phyloP scores from a whole-genome alignment of 1,139 yeast genomes.

The Martiniozyma asiatica region DNA sequence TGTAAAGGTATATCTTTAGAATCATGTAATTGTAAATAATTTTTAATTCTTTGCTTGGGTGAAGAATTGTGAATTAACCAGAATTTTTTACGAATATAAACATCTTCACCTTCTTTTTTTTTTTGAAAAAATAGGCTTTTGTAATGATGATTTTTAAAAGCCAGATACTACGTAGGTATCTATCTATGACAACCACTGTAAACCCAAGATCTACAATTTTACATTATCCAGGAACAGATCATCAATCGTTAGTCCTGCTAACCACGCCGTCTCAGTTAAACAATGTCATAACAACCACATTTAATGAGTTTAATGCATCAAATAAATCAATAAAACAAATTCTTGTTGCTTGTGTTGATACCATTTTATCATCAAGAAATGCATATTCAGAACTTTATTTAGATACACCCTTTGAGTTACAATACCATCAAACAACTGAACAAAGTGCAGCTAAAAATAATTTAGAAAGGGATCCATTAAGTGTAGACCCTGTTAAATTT shows the following conservation, averaged over 20 bases:
- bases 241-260: conserved; percentile 22
- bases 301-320: conserved; percentile 16
- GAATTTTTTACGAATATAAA: no score
- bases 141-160: no score
- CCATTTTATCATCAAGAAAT: conserved; percentile 29
- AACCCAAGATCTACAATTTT: conserved; percentile 11
- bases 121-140: no score
- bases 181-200: conserved; percentile 12
- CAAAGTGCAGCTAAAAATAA: conserved; percentile 2
- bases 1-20: not conserved
- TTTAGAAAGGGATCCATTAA: conserved; percentile 6
- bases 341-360: conserved; percentile 38
- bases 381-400: conserved; percentile 42
- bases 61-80: no score
- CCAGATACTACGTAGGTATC: conserved; percentile 1
- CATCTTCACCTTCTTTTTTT: no score
- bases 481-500: conserved; percentile 14
- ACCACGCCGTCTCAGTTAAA: conserved; percentile 35
- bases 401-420: conserved; percentile 23
- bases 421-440: conserved; percentile 7
- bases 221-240: conserved; percentile 7
- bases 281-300: conserved; percentile 25
- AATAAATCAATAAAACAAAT: conserved; percentile 23
- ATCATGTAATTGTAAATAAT: not conserved
- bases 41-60: no score